A percentile compares a stretch with the other conserved stretches of the same genome.
Conservation (phyloP, 2,329 filamentous ascomycete species). For the Cercospora sp. region DNA sequence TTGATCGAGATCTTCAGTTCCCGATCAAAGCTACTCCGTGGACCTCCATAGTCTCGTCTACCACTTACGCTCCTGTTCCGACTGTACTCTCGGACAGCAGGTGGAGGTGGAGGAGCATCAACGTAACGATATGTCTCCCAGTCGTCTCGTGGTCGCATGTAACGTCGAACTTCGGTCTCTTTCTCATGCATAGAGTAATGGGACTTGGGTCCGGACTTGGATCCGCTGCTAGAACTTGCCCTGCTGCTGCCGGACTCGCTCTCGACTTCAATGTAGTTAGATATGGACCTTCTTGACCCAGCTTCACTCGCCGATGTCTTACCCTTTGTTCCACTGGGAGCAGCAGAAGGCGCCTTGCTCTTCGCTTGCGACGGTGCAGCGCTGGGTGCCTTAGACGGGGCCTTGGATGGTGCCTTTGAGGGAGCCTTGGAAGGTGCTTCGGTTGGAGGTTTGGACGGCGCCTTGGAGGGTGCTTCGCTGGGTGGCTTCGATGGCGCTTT, state of each 20-base stretch:
- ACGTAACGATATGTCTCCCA: slow-evolving; percentile 52
- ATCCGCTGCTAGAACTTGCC: slow-evolving; percentile 19
- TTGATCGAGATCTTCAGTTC: slow-evolving; percentile 19
- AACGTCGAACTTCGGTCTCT: slow-evolving; percentile 47
- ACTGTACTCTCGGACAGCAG: slow-evolving; percentile 12
- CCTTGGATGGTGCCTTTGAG: slow-evolving; percentile 19
- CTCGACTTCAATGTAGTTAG: slow-evolving; percentile 50
- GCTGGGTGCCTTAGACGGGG: slow-evolving; percentile 28
- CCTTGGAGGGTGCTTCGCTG: slow-evolving; percentile 16
- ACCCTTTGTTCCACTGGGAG: slow-evolving; percentile 17
- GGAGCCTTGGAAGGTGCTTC: slow-evolving; percentile 17
- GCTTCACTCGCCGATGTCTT: slow-evolving; percentile 20
- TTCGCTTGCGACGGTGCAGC: slow-evolving; percentile 20
- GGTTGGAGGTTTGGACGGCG: slow-evolving; percentile 16
- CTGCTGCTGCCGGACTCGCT: slow-evolving; percentile 26
- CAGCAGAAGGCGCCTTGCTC: slow-evolving; percentile 30
- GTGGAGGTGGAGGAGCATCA: slow-evolving; percentile 38
- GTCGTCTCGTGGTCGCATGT: slow-evolving; percentile 35
- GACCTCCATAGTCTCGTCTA: slow-evolving; percentile 8
- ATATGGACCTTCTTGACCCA: slow-evolving; percentile 15
- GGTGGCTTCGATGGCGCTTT: slow-evolving; percentile 12
- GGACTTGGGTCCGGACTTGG: slow-evolving; percentile 15
- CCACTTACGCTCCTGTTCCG: slow-evolving; percentile 29
- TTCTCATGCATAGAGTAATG: slow-evolving; percentile 44
- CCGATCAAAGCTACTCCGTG: slow-evolving; percentile 13